phyloP scores from a whole-genome alignment of 495 filamentous ascomycete genomes.

The Penicillium turbatum region DNA sequence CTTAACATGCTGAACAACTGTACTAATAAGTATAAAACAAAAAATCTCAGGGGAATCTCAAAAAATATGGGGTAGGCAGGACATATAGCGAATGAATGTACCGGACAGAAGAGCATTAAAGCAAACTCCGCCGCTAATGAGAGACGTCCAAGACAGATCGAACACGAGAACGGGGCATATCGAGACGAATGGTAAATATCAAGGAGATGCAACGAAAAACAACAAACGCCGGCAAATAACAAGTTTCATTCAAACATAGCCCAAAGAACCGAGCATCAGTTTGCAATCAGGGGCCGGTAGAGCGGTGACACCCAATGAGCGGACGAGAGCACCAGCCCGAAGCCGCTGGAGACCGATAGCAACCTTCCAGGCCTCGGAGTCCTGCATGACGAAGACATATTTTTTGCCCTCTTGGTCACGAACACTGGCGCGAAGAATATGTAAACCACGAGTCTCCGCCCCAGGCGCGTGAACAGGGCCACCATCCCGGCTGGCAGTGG shows the following conservation, averaged over 20 bases:
- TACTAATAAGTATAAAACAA: constrained; percentile 12
- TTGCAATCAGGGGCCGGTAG: constrained; percentile 58
- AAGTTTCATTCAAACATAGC: constrained; percentile 44
- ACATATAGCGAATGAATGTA: constrained; percentile 25
- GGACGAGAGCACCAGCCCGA: constrained; percentile 63
- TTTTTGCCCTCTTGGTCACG: constrained; percentile 79
- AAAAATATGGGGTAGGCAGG: constrained; percentile 12
- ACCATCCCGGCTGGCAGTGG: constrained; percentile 13
- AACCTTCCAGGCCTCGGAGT: constrained; percentile 92
- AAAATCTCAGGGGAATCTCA: constrained; percentile 22
- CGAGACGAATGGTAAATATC: constrained; percentile 3
- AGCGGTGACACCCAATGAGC: constrained; percentile 60
- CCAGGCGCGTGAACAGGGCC: constrained; percentile 15
- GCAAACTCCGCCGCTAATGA: constrained; percentile 35
- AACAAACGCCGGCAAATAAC: neutral
- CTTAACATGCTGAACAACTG: constrained; percentile 19
- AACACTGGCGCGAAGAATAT: constrained; percentile 76
- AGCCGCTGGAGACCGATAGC: constrained; percentile 73
- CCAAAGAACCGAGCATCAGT: constrained; percentile 56
- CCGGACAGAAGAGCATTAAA: constrained; percentile 21
- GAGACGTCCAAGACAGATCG: constrained; percentile 2
- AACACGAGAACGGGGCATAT: constrained; percentile 5
- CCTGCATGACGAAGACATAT: constrained; percentile 76
- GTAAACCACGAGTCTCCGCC: constrained; percentile 57
- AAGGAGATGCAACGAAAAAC: constrained; percentile 2